Percentiles rank a stretch among this genome's conserved stretches.
Evolutionary conservation across 805 yeast genomes (phyloP).

Genomic region (Teunomyces panamensis): DNA sequence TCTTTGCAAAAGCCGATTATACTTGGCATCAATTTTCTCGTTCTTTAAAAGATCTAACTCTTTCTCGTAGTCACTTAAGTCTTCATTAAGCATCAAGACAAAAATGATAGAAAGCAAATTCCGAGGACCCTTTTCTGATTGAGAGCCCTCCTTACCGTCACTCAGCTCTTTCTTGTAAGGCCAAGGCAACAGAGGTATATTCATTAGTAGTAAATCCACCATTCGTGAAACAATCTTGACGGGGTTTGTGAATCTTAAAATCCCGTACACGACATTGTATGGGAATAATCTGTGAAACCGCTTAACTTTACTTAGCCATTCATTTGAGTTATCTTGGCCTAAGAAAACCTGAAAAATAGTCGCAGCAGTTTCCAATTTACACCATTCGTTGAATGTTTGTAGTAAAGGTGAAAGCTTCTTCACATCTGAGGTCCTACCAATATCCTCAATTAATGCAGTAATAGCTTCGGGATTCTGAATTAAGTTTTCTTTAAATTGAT

Average conservation of each 20-base stretch:
- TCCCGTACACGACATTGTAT: conserved; percentile 70
- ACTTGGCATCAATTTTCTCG: conserved; percentile 30
- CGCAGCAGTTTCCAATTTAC: conserved; percentile 78
- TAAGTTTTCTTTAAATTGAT: conserved; percentile 54
- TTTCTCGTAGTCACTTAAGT: conserved; percentile 58
- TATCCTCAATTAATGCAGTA: conserved; percentile 58
- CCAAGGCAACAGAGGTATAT: conserved; percentile 29
- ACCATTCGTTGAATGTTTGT: conserved; percentile 73
- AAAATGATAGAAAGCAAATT: conserved; percentile 69
- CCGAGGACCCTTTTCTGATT: conserved; percentile 16
- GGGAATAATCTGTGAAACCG: conserved; percentile 79
- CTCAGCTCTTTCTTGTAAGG: conserved; percentile 18
- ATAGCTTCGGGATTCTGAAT: conserved; percentile 54
- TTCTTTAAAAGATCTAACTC: conserved; percentile 47
- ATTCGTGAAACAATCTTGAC: conserved; percentile 75
- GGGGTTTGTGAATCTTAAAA: conserved; percentile 83
- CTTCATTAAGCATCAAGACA: conserved; percentile 71
- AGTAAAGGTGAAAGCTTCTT: conserved; percentile 64
- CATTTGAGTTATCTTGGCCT: conserved; percentile 79
- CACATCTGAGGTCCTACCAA: conserved; percentile 53
- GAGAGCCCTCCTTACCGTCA: conserved; percentile 5
- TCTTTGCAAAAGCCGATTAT: conserved; percentile 24
- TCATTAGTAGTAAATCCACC: conserved; percentile 72
- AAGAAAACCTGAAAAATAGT: conserved; percentile 77
- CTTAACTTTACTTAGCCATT: conserved; percentile 65